Conservation (phyloP, 805 yeast genomes). For the Saccharomycopsis selenospora region DNA sequence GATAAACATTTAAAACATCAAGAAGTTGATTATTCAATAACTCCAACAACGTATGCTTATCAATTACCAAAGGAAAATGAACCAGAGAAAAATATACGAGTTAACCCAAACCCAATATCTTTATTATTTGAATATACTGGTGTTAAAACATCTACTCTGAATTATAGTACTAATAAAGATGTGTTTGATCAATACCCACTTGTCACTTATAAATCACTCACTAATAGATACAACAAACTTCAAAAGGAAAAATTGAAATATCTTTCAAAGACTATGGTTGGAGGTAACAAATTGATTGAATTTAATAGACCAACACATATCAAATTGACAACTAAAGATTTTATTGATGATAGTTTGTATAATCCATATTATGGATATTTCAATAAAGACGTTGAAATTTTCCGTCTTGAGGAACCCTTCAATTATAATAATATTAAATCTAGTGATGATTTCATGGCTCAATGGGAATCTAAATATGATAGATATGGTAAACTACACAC, state of each 20-base stretch:
- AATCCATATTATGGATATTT: constrained; percentile 81
- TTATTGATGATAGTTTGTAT: constrained; percentile 78
- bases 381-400: constrained; percentile 69
- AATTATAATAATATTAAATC: constrained; percentile 50
- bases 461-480: constrained; percentile 58
- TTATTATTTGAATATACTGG: constrained; percentile 29
- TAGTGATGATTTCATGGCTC: constrained; percentile 61
- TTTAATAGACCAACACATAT: constrained; percentile 48
- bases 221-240: constrained; percentile 21
- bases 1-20: neutral
- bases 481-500: constrained; percentile 37
- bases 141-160: constrained; percentile 29
- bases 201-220: constrained; percentile 32
- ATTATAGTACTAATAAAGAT: constrained; percentile 26
- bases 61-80: constrained; percentile 14
- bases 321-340: constrained; percentile 71
- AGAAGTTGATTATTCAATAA: constrained; percentile 21
- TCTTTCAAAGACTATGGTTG: neutral
- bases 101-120: constrained; percentile 16
- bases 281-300: constrained; percentile 4
- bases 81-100: constrained; percentile 20
- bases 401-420: constrained; percentile 48
- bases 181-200: constrained; percentile 39
- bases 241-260: constrained; percentile 24
- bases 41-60: constrained; percentile 23